A percentile compares a stretch with the other conserved stretches of the same genome.
Conservation (phyloP, 495 filamentous ascomycete species). For the Melanomma pulvis-pyrius region DNA sequence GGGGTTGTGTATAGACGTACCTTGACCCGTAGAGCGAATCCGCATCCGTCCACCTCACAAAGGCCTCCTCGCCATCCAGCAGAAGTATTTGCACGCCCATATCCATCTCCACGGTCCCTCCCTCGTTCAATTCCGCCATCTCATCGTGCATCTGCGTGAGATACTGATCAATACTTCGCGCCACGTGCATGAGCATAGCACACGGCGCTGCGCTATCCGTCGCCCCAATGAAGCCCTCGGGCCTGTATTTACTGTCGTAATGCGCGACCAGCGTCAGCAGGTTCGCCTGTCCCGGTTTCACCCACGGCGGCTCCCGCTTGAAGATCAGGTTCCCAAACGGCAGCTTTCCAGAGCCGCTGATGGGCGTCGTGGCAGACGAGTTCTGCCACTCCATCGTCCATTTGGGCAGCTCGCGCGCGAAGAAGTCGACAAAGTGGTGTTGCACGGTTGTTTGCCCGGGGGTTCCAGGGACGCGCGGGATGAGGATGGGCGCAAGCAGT, state of each 20-base stretch:
- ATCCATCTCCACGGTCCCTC: constrained; percentile 54
- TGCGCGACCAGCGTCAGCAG: constrained; percentile 88
- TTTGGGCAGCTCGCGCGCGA: constrained; percentile 67
- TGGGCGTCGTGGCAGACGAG: constrained; percentile 78
- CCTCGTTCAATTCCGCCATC: constrained; percentile 63
- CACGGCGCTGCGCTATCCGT: constrained; percentile 92
- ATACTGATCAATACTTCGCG: constrained; percentile 50
- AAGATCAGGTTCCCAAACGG: constrained; percentile 88
- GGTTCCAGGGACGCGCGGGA: constrained; percentile 85
- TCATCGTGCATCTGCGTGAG: constrained; percentile 78
- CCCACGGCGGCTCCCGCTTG: constrained; percentile 87
- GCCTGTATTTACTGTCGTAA: constrained; percentile 84
- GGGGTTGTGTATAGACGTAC: constrained; percentile 46
- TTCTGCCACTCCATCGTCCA: constrained; percentile 87
- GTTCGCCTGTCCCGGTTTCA: constrained; percentile 69
- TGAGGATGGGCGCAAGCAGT: constrained; percentile 87
- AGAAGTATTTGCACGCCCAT: constrained; percentile 87
- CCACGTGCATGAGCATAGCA: constrained; percentile 86
- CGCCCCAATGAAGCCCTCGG: constrained; percentile 89
- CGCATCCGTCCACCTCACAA: constrained; percentile 69
- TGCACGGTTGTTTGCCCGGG: constrained; percentile 72
- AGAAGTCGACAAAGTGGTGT: constrained; percentile 82
- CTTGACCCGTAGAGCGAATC: constrained; percentile 90
- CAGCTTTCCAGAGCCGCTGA: constrained; percentile 65
- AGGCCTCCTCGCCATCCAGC: constrained; percentile 94